These are phyloP conservation scores for Penicillium simplicissimum DNA, from an alignment of 495 filamentous ascomycete genomes.

Conservation along the genomic window DNA sequence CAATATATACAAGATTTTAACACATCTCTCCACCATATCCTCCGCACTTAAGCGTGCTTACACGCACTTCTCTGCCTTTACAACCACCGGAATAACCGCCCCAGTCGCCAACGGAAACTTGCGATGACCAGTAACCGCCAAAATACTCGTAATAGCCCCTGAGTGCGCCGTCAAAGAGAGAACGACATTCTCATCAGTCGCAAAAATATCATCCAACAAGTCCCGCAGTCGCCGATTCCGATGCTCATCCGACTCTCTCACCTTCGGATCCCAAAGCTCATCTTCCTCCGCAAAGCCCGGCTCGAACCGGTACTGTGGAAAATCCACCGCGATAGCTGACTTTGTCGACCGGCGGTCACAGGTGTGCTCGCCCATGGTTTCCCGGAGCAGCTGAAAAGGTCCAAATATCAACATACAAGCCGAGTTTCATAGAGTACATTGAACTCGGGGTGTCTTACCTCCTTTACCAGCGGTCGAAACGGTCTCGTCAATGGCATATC, in stretches of 20 bases:
- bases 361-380: constrained; percentile 75
- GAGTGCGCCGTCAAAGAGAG: constrained; percentile 74
- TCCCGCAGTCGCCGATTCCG: constrained; percentile 55
- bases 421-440: neutral
- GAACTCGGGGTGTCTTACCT: constrained; percentile 39
- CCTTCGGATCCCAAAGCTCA: constrained; percentile 53
- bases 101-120: constrained; percentile 66
- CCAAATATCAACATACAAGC: too few species aligned
- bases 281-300: constrained; percentile 63
- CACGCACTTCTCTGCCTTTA: constrained; percentile 50
- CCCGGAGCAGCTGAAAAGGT: constrained; percentile 55
- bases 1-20: constrained; percentile 28
- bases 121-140: constrained; percentile 65
- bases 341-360: constrained; percentile 71
- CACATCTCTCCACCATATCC: constrained; percentile 15
- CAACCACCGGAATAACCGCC: constrained; percentile 68
- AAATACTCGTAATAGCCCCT: constrained; percentile 61
- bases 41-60: neutral
- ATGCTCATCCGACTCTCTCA: constrained; percentile 57
- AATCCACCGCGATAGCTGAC: constrained; percentile 56
- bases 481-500: constrained; percentile 49
- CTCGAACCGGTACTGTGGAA: constrained; percentile 65
- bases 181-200: constrained; percentile 56
- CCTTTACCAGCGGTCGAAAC: constrained; percentile 68
- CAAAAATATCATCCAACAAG: constrained; percentile 67